Conservation (phyloP, 2,329 filamentous ascomycete species). For the Bimuria novae-zelandiae region DNA sequence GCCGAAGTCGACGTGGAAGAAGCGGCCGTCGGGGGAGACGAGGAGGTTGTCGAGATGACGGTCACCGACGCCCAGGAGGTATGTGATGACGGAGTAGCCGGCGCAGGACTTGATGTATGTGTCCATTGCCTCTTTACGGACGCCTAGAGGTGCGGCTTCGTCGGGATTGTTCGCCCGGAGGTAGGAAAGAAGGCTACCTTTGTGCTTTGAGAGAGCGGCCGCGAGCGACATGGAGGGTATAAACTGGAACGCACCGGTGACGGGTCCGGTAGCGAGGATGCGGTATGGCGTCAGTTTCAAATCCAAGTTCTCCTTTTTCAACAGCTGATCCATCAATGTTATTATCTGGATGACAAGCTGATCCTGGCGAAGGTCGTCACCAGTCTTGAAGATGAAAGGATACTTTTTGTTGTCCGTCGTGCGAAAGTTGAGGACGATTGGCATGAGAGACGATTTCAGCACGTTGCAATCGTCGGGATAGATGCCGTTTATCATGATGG, state of each 20-base stretch:
- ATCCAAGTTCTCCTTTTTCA: conserved; percentile 95
- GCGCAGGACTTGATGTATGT: conserved; percentile 95
- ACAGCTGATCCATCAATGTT: conserved; percentile 92
- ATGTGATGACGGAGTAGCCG: conserved; percentile 98
- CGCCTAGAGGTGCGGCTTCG: conserved; percentile 75
- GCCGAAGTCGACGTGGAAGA: conserved; percentile 98
- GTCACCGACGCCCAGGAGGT: conserved; percentile 94
- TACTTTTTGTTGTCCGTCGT: conserved; percentile 78
- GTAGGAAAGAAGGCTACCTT: conserved; percentile 76
- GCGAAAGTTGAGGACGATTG: conserved; percentile 88
- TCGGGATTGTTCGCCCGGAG: conserved; percentile 90
- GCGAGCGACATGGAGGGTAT: conserved; percentile 85
- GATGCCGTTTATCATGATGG: conserved; percentile 76
- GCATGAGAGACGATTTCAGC: conserved; percentile 93
- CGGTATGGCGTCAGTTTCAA: conserved; percentile 95
- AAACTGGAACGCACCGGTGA: conserved; percentile 90
- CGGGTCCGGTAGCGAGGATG: conserved; percentile 89
- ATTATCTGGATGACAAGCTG: conserved; percentile 98
- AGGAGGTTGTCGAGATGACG: conserved; percentile 95
- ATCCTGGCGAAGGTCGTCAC: conserved; percentile 94
- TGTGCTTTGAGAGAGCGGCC: conserved; percentile 81
- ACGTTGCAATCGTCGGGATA: conserved; percentile 84
- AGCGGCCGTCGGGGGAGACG: conserved; percentile 85
- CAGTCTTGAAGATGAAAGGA: conserved; percentile 95
- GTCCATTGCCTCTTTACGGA: conserved; percentile 91